Conservation (phyloP, 495 filamentous ascomycete genomes). For the Jackrogersella minutella region DNA sequence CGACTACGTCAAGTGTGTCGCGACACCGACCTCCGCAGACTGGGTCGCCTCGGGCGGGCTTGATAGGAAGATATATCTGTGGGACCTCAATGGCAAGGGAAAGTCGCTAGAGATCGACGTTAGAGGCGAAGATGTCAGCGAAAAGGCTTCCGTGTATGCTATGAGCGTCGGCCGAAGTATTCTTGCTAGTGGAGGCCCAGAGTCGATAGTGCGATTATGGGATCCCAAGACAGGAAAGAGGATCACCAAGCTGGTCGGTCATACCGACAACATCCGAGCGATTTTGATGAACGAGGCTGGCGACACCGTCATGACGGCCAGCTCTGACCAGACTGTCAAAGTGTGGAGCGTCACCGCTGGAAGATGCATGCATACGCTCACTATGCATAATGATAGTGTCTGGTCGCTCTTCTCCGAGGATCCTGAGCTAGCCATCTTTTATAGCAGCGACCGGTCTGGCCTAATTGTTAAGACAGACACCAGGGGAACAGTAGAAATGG, state of each 20-base stretch:
- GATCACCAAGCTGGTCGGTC: slow-evolving; percentile 96
- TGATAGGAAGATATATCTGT: slow-evolving; percentile 88
- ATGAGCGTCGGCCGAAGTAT: slow-evolving; percentile 75
- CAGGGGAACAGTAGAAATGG: slow-evolving; percentile 70
- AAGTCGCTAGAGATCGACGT: slow-evolving; percentile 86
- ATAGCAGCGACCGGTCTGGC: slow-evolving; percentile 91
- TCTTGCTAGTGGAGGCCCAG: slow-evolving; percentile 91
- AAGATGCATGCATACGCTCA: slow-evolving; percentile 95
- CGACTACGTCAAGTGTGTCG: slow-evolving; percentile 95
- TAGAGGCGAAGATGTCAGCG: slow-evolving; percentile 75
- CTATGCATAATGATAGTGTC: slow-evolving; percentile 98
- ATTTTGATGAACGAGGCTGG: slow-evolving; percentile 88
- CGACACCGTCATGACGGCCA: slow-evolving; percentile 92
- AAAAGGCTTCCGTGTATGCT: slow-evolving; percentile 96
- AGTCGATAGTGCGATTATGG: slow-evolving; percentile 93
- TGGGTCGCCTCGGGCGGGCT: slow-evolving; percentile 98
- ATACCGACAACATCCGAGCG: slow-evolving; percentile 92
- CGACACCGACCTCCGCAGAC: slow-evolving; percentile 74
- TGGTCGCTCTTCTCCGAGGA: slow-evolving; percentile 95
- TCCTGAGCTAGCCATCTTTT: slow-evolving; percentile 85
- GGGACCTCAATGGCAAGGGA: slow-evolving; percentile 89
- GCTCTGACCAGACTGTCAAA: slow-evolving; percentile 96
- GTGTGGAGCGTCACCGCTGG: slow-evolving; percentile 95
- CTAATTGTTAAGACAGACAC: slow-evolving; percentile 94
- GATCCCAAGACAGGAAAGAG: slow-evolving; percentile 88